Percentiles rank a stretch among this genome's conserved stretches.
phyloP scores from a whole-genome alignment of 2,329 filamentous ascomycete species.

The Aspergillus vadensis region DNA sequence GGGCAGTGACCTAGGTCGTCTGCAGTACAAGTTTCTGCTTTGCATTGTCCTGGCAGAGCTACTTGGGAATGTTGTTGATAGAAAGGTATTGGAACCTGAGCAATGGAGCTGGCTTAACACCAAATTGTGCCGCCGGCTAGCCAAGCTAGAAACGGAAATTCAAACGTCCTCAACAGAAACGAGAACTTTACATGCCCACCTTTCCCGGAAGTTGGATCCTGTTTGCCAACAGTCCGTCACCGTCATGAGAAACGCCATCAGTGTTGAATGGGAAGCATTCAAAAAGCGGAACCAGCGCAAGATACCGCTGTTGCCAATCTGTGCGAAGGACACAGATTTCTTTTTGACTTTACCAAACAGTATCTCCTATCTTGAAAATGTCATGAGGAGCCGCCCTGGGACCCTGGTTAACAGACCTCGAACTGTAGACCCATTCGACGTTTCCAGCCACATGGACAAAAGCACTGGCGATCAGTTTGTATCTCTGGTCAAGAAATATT shows the following conservation, averaged over 20 bases:
- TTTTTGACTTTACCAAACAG: conserved; percentile 48
- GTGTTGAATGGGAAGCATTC: conserved; percentile 43
- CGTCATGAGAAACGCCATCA: conserved; percentile 33
- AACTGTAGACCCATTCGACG: too few species aligned
- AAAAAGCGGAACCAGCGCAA: conserved; percentile 41
- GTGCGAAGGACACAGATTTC: conserved; percentile 37
- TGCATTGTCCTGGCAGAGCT: conserved; percentile 51
- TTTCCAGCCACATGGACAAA: too few species aligned
- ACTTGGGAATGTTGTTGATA: conserved; percentile 42
- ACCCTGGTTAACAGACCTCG: too few species aligned
- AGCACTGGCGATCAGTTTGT: too few species aligned
- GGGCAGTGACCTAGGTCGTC: conserved; percentile 46
- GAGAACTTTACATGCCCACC: conserved; percentile 23
- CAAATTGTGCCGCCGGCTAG: conserved; percentile 60
- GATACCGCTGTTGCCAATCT: conserved; percentile 47
- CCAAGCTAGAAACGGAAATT: conserved; percentile 56
- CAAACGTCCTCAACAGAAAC: conserved; percentile 13
- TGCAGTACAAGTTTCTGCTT: conserved; percentile 63
- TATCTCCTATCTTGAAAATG: conserved; percentile 31
- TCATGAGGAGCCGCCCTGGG: too few species aligned
- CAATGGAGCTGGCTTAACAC: conserved; percentile 45
- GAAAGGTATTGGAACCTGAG: conserved; percentile 36
- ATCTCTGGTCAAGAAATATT: too few species aligned
- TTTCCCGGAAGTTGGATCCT: conserved; percentile 33
- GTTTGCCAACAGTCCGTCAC: conserved; percentile 34